Base-by-base conservation (phyloP, 2,329 filamentous ascomycete genomes). In the Epichloe brachyelytri region DNA sequence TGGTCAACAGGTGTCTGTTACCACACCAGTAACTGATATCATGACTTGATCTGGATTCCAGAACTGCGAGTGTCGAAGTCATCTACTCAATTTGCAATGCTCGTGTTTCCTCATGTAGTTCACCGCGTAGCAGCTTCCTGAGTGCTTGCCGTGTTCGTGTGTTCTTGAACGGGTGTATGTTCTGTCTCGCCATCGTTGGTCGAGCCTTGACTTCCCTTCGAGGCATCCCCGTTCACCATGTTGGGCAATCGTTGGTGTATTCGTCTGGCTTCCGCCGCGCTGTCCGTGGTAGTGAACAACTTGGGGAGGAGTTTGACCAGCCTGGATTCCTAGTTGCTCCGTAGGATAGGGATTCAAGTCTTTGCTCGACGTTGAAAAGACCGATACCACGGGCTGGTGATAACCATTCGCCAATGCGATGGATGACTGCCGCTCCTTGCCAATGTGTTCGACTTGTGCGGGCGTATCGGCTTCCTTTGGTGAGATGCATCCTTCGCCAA, bases 361-460 rank as follows among this genome's bases (percentile, higher is more conserved):
- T 62, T 82, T 82, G 65, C 80, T 84, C 10, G 81, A 85, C 2
- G 82, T 85, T 37, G 81, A 85, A 59, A 85, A 85, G 20, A 79
- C 82, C 43, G 81, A 85, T 43, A 85, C 77, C 20, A 84, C 71
- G 5, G 82, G 81, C 61, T 83, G 80, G 60, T 82, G 79, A 59
- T 84, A 84, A n/a, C 80, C 80, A 62, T 83, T 83, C 46, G 75
- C 68, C 53, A 59, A 62, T 57, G 62, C 70, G 60, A 68, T 72
- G 41, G 67, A 65, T 44, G 69, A 68, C 53, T 78, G 74, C 45
- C 72, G 73, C 56, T 71, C 71, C 56, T 65, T 62, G 49, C 63
- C 61, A 52, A 59, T 59, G 58, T 79, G 79, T 54, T 83, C 79
- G 39, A 76, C 72, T 63, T 81, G 80, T 36, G 79, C 82, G 19